Base-by-base conservation (phyloP, 2,329 filamentous ascomycete species). In the Epichloe elymi region DNA sequence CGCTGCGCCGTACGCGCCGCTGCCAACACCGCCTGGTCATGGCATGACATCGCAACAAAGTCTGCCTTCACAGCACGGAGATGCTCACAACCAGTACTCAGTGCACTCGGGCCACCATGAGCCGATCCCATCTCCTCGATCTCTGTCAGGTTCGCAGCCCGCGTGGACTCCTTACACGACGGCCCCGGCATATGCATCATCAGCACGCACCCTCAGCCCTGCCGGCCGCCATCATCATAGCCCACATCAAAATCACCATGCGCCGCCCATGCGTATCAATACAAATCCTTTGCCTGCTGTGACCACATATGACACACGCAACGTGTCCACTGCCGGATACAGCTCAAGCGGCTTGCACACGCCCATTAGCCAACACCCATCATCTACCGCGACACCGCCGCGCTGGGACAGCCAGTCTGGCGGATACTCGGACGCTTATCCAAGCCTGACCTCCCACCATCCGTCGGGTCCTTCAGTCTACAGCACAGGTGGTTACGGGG, bases 111-210 rank as follows among this genome's bases (percentile, higher is more conserved):
- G 69, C 57, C 71, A 76, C 41, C 68, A 74, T 42, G 75, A 79
- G 43, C 65, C 70, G 4, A 69, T 79, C 33, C 68, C 74, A 0
- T 79, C 76, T 8, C 76, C 76, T 0, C 68, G 76, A 1, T 76
- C 75, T 2, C 64, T 79, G 2, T 69, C 73, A 0, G 73, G 73
- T 2, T 70, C 70, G 1, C 66, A 71, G 4, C 63, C 72, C 1
- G 65, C 67, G n/a, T 80, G 76, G 77, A 65, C 65, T 1, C 62
- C 69, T 0, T 78, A 77, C 58, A 63, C 68, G 14, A 57, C 66
- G 2, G 58, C 61, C 6, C 58, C 63, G 2, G 56, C 62, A 12
- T 70, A 69, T 51, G 59, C 61, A 2, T 62, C 67, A 1, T 58
- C 61, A 1, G 55, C 65, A 7, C 70, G 75, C n/a, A 67, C 73